Evolutionary conservation across 2,329 filamentous ascomycete genomes (phyloP), one percentile per base, ranked within the genome.

Genomic region (Leptographium wingfieldii): DNA sequence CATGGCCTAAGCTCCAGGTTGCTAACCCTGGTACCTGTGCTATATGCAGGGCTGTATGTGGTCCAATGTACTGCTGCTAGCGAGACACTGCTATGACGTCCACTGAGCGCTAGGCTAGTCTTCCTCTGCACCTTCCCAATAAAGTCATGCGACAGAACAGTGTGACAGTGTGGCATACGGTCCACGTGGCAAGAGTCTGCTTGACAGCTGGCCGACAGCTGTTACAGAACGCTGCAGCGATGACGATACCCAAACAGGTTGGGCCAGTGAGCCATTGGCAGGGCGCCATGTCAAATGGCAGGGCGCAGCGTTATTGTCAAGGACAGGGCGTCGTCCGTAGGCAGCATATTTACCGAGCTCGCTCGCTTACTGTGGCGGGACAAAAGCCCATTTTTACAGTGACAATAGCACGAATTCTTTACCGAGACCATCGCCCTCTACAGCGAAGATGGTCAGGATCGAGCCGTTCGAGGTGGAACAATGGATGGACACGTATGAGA

Each of bases 381-480:
- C 40, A 16, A 43, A 43, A 43, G 16, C 40, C 40, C 19, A n/a
- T n/a, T n/a, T 5, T 46, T 14, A 35, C 33, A 55, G 2, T 12
- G 2, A 5, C 16, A 55, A 3, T 5, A 43, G 40, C 11, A 22
- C 10, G n/a, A 25, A 10, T 27, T 3, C 22, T 25, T 25, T 9
- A 27, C 6, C n/a, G 27, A n/a, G 6, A 11, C 22, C 14, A 7
- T 1, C 38, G 3, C 5, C 3, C 40, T 57, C 55, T 48, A 7
- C 48, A 25, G 10, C 22, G 19, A 53, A 14, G 29, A 73, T 73
- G 72, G 71, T 73, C 62, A 70, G 78, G 56, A 79, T 87, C 63
- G 73, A 78, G 25, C 76, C 79, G 1, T 90, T 90, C 67, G 79
- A 81, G 19, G 87, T 94, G 10, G 90, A 95, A 73, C 72, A 83